phyloP scores from a whole-genome alignment of 192 early-diverging fungal species.

The Irineochytrium annulatum region DNA sequence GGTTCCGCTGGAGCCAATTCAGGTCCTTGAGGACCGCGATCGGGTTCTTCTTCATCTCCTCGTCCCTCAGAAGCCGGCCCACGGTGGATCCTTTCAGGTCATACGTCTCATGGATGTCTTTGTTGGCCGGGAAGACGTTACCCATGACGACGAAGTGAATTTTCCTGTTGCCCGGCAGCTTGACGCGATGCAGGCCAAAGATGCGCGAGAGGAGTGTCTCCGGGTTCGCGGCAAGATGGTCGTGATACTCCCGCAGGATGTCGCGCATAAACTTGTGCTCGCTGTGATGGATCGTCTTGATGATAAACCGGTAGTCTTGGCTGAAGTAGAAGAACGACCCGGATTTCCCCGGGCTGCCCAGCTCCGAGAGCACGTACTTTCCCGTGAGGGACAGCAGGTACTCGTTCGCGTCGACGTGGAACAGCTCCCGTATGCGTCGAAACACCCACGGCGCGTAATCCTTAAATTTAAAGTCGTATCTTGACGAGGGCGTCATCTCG shows the following conservation, averaged over 20 bases:
- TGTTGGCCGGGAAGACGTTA: constrained; percentile 95
- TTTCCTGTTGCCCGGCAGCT: constrained; percentile 86
- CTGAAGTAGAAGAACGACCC: constrained; percentile 98
- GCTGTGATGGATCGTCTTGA: constrained; percentile 93
- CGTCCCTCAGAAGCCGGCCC: constrained; percentile 75
- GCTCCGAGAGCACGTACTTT: constrained; percentile 94
- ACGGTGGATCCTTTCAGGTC: constrained; percentile 94
- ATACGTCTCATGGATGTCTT: constrained; percentile 94
- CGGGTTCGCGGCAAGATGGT: constrained; percentile 84
- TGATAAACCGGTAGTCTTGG: constrained; percentile 96
- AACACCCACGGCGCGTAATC: constrained; percentile 99
- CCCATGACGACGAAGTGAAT: constrained; percentile 99
- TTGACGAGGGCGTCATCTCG: constrained; percentile 89
- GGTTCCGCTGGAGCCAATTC: constrained; percentile 82
- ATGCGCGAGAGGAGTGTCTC: constrained; percentile 91
- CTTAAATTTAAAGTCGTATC: constrained; percentile 99
- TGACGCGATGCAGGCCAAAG: constrained; percentile 94
- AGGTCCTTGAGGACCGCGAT: constrained; percentile 94
- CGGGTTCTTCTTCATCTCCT: constrained; percentile 72
- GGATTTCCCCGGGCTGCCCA: constrained; percentile 91
- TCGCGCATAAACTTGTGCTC: constrained; percentile 93
- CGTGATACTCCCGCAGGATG: constrained; percentile 83
- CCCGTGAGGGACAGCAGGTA: constrained; percentile 93
- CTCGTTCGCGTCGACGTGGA: constrained; percentile 85
- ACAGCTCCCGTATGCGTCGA: constrained; percentile 78